phyloP scores from a whole-genome alignment of 495 filamentous ascomycete species.

The Aspergillus taichungensis region DNA sequence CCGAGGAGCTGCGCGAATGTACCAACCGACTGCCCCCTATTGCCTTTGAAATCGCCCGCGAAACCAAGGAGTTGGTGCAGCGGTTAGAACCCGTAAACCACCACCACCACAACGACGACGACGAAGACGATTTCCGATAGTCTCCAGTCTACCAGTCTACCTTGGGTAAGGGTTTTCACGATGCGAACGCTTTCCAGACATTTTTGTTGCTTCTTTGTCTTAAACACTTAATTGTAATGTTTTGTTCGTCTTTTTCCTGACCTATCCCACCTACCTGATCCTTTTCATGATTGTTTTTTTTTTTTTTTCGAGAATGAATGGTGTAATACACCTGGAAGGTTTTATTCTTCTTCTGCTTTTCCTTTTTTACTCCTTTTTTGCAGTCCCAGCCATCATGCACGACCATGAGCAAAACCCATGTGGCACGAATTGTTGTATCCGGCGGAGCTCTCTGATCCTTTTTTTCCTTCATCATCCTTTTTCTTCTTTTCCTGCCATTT shows the following conservation, averaged over 20 bases:
- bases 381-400: slow-evolving; percentile 25
- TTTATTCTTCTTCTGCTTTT: too few relatives aligned
- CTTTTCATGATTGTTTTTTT: too few relatives aligned
- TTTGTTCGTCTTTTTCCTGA: too few relatives aligned
- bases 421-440: slow-evolving; percentile 33
- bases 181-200: too few relatives aligned
- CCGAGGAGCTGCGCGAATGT: slow-evolving; percentile 51
- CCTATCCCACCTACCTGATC: too few relatives aligned
- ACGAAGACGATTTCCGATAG: slow-evolving; percentile 38
- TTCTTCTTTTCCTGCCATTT: slow-evolving; percentile 5
- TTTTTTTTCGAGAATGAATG: too few relatives aligned
- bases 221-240: slow-evolving; percentile 3
- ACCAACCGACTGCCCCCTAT: slow-evolving; percentile 68
- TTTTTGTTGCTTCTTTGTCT: neutral
- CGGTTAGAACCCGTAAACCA: slow-evolving; percentile 29
- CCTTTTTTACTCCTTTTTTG: slow-evolving; percentile 19
- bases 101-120: slow-evolving; percentile 19
- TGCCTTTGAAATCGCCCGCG: slow-evolving; percentile 78
- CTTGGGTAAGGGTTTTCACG: too few relatives aligned
- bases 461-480: slow-evolving; percentile 5
- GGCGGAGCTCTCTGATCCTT: slow-evolving; percentile 21
- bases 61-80: slow-evolving; percentile 67
- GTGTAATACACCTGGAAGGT: too few relatives aligned
- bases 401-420: slow-evolving; percentile 32
- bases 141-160: neutral